Base-by-base conservation (phyloP, 192 early-diverging fungal species). In the Entomortierella chlamydospora region DNA sequence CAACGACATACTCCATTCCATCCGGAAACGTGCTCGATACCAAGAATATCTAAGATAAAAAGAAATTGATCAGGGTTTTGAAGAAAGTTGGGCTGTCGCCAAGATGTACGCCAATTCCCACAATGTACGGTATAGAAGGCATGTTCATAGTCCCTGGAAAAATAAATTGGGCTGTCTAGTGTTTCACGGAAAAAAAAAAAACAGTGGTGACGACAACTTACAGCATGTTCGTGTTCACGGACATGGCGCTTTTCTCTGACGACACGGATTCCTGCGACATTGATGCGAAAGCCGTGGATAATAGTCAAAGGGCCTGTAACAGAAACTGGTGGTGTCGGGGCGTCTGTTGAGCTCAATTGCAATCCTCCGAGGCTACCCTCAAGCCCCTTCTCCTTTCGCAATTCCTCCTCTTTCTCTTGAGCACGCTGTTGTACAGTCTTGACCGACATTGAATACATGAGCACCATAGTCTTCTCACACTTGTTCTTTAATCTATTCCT, bases 241-340 rank as follows among this genome's bases (percentile, higher is more conserved):
- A 89, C 56, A 29, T 83, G 81, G 9, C 79, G 64, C 28, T 81
- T 83, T 30, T 86, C 82, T 28, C 1, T 56, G 23, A 78, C 33
- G 17, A 64, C 45, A 11, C 83, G 64, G 11, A 89, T 83, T 20
- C 76, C 78, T n/a, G 84, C 58, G 33, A 89, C 71, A 31, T 87
- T 87, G 54, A 89, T 71, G 6, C 81, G 63, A 15, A 81, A 61
- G 1, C 83, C 86, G 63, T 82, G 65, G 11, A 72, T 73, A 3
- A 60, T 18, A 28, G 34, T 63, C 58, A 30, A 81, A 15, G 67
- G 61, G 7, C 66, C 66, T 1, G 54, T 39, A 0, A 50, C 49
- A 18, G 73, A 30, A 20, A 30, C 28, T 1, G 51, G 33, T 25
- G 33, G 25, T 11, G n/a, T 17, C 10, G 58, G 50, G 18, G 22